Base-by-base conservation (phyloP, 2,329 filamentous ascomycete species). In the Fusarium sp. region DNA sequence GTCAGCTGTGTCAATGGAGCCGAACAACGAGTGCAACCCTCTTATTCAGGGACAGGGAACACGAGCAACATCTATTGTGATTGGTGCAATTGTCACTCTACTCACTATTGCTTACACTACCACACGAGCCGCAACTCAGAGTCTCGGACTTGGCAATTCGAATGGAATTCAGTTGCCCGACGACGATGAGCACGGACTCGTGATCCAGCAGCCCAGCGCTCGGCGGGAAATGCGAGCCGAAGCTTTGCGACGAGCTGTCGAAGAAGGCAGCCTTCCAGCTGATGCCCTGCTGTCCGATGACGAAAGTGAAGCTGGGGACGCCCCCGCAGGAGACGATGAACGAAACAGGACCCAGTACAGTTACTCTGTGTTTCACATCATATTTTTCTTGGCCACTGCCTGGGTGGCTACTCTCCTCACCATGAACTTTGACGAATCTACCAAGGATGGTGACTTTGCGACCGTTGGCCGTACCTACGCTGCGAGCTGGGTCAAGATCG, bases 401-500 rank as follows among this genome's bases (percentile, higher is more conserved):
- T 99, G 96, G 96, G 95, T 98, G 9, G 95, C 95, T 5, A 98
- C 95, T 1, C 86, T 99, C 39, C 87, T 99, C 38, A 88, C 86
- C 16, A 93, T 95, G 85, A 93, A 93, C 78, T 90, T 93, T 73
- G 89, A 92, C 14, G 87, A 91, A 71, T 84, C 86, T 45, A 90
- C 90, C 66, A 86, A 89, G 50, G 88, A 80, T 39, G 87, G 90
- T 54, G 92, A 95, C 78, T 98, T 99, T 82, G 94, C 94, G 5
- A 94, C 95, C 1, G 95, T 99, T 8, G 96, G 96, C 26, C 89
- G 96, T 66, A 98, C 95, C 10, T 97, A 98, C 83, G 97, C 95
- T 89, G 96, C 96, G 36, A 97, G 94, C 79, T 99, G 97, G 96
- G 95, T 98, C 76, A 99, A 99, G 90, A 98, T 99, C 82, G 91